These are phyloP conservation scores for Staphylotrichum longicolle DNA, from an alignment of 495 filamentous ascomycete species.

Conservation along the genomic window DNA sequence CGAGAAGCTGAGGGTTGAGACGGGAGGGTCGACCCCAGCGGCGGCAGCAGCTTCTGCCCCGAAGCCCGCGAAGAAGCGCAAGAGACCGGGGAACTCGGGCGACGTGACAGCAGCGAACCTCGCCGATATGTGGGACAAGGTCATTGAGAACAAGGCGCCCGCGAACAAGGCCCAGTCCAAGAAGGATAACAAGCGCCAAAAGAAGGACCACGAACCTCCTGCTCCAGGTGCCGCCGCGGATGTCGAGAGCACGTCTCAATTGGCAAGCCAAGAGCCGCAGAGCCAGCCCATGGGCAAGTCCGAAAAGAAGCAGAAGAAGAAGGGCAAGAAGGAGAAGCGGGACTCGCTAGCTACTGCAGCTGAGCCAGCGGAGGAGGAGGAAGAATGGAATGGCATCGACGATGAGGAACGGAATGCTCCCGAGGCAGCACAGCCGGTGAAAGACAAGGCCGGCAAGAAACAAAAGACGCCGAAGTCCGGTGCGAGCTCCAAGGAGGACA, in stretches of 20 bases:
- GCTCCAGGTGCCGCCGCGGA: not conserved
- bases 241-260: not conserved
- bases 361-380: conserved; percentile 18
- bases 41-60: conserved; percentile 35
- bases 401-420: conserved; percentile 15
- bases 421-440: conserved; percentile 20
- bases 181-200: conserved; percentile 33
- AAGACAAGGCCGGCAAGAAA: conserved; percentile 20
- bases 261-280: conserved; percentile 6
- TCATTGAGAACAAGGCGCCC: conserved; percentile 71
- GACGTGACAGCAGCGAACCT: conserved; percentile 70
- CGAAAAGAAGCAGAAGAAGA: conserved; percentile 34
- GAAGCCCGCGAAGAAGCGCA: conserved; percentile 52
- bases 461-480: conserved; percentile 12
- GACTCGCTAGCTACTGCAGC: conserved; percentile 3
- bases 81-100: conserved; percentile 51
- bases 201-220: conserved; percentile 2
- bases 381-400: conserved; percentile 28
- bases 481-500: conserved; percentile 10
- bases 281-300: conserved; percentile 18
- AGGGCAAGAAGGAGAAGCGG: conserved; percentile 44
- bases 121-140: conserved; percentile 68
- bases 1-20: conserved; percentile 67
- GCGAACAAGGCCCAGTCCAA: conserved; percentile 27
- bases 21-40: conserved; percentile 33